phyloP scores from a whole-genome alignment of 2,329 filamentous ascomycete species.

The Aspergillus sojae region DNA sequence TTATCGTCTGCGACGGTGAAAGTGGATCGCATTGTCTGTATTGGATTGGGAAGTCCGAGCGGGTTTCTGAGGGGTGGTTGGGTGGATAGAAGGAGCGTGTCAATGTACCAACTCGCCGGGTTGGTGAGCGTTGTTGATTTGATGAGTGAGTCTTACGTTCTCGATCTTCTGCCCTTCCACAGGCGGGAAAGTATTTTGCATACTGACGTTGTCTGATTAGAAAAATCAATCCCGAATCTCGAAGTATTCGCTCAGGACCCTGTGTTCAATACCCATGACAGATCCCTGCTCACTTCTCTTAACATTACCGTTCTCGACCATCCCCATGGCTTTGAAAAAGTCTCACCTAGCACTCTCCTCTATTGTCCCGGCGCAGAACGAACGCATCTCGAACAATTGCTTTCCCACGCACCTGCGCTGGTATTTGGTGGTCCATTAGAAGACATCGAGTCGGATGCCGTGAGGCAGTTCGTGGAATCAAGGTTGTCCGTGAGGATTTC shows the following conservation, averaged over 20 bases:
- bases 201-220: neutral
- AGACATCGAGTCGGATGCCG: conserved; percentile 28
- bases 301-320: conserved; percentile 45
- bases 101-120: conserved; percentile 45
- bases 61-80: conserved; percentile 46
- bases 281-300: conserved; percentile 37
- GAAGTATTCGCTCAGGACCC: conserved; percentile 56
- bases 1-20: conserved; percentile 6
- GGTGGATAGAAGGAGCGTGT: conserved; percentile 45
- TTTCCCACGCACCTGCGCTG: conserved; percentile 54
- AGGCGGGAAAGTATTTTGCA: neutral
- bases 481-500: conserved; percentile 31
- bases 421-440: conserved; percentile 59
- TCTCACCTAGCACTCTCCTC: conserved; percentile 56
- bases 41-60: conserved; percentile 46
- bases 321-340: conserved; percentile 56
- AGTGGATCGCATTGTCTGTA: conserved; percentile 34
- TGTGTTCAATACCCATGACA: conserved; percentile 52
- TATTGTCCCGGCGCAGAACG: conserved; percentile 64
- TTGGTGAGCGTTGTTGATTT: conserved; percentile 33
- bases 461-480: conserved; percentile 23
- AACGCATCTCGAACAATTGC: conserved; percentile 53
- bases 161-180: neutral
- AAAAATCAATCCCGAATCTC: conserved; percentile 3
- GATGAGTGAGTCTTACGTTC: conserved; percentile 25